phyloP scores from a whole-genome alignment of 2,329 filamentous ascomycete species.

The Reticulascus tulasneorum region DNA sequence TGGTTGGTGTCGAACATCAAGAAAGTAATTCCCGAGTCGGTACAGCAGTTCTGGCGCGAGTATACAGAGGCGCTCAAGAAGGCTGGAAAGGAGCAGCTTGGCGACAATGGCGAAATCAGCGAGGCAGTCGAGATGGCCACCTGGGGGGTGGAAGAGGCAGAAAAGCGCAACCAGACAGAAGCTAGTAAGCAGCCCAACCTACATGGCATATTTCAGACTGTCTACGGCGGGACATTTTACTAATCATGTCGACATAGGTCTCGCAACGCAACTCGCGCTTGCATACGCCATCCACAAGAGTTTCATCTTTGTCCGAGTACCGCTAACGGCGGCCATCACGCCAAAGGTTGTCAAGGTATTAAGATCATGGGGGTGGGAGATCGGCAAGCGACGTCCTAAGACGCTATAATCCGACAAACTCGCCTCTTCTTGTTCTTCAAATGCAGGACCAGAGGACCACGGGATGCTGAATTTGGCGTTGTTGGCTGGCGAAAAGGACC shows the following conservation, averaged over 20 bases:
- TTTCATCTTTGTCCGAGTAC: conserved; percentile 94
- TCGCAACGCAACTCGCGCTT: conserved; percentile 79
- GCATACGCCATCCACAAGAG: conserved; percentile 98
- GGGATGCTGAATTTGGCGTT: no score
- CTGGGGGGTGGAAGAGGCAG: conserved; percentile 62
- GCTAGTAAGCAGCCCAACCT: conserved; percentile 64
- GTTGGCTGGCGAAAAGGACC: no score
- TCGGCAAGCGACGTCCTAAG: conserved; percentile 68
- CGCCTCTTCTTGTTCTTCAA: no score
- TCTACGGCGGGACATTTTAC: conserved; percentile 12
- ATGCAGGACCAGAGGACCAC: no score
- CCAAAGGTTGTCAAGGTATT: conserved; percentile 92
- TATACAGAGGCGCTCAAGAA: conserved; percentile 45
- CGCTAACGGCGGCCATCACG: conserved; percentile 82
- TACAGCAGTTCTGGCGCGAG: conserved; percentile 50
- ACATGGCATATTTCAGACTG: conserved; percentile 1
- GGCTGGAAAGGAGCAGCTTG: conserved; percentile 37
- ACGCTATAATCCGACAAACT: no score
- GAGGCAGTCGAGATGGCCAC: conserved; percentile 47
- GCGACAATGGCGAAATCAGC: conserved; percentile 38
- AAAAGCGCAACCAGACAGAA: conserved; percentile 56
- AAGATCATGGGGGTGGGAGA: conserved; percentile 88
- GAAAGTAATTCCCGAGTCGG: conserved; percentile 54
- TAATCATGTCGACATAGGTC: conserved; percentile 34
- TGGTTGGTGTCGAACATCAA: conserved; percentile 58